These are phyloP conservation scores for Strobilomyces confusus DNA, from an alignment of 768 basidiomycete genomes.

Conservation along the genomic window DNA sequence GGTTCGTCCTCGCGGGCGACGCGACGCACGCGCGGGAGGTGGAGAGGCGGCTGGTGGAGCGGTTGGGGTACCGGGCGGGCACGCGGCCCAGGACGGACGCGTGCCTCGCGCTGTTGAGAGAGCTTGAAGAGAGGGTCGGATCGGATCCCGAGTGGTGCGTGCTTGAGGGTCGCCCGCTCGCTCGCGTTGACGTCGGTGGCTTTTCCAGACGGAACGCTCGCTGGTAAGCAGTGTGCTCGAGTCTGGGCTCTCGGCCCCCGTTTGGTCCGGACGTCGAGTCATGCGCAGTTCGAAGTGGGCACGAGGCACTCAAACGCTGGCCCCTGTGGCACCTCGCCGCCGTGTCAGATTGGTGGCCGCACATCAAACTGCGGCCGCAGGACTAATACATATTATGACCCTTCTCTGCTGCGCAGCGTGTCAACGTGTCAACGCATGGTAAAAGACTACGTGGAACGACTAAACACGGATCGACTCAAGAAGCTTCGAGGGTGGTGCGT, in stretches of 20 bases:
- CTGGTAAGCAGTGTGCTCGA: no score
- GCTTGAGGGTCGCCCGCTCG: background rate
- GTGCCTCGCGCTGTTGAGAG: conserved; percentile 16
- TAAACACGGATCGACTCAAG: background rate
- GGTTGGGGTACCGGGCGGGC: conserved; percentile 24
- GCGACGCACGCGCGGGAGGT: conserved; percentile 32
- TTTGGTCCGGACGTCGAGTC: background rate
- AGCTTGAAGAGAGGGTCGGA: conserved; percentile 10
- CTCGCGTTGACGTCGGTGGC: background rate
- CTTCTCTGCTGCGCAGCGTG: background rate
- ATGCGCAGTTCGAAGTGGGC: no score
- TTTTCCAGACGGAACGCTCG: background rate
- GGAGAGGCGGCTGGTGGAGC: conserved; percentile 21
- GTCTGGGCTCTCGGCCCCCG: background rate
- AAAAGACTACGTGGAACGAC: background rate
- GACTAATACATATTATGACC: background rate
- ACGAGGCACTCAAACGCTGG: no score
- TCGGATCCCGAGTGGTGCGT: background rate
- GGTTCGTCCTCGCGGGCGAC: conserved; percentile 32
- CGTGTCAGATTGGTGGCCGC: background rate
- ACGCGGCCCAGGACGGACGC: conserved; percentile 22
- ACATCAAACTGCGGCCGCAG: background rate
- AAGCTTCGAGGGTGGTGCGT: background rate
- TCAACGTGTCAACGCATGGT: background rate
- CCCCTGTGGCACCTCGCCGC: background rate